Conservation (phyloP, 2,329 filamentous ascomycete genomes). For the Penicillium sp. region DNA sequence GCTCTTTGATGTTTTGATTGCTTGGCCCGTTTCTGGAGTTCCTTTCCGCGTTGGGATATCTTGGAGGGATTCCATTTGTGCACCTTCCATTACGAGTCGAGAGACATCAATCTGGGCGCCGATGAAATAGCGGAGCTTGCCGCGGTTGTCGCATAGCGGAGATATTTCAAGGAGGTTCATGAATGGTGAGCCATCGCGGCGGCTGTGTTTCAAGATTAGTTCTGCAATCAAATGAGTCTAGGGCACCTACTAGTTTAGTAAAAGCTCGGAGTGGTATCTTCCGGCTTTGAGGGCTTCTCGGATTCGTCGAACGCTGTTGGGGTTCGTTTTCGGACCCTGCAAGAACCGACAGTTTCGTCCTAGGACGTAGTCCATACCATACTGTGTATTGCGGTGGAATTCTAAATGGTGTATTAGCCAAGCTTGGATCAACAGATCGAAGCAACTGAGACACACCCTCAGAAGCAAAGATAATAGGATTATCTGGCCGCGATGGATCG, state of each 20-base stretch:
- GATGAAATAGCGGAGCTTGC: conserved; percentile 65
- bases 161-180: conserved; percentile 73
- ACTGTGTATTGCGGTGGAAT: conserved; percentile 71
- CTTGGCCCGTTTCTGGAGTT: conserved; percentile 14
- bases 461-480: conserved; percentile 73
- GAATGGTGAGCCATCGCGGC: conserved; percentile 70
- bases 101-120: conserved; percentile 71
- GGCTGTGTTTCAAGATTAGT: conserved; percentile 37
- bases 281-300: conserved; percentile 59
- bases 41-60: conserved; percentile 39
- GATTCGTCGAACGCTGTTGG: conserved; percentile 61
- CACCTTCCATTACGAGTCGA: conserved; percentile 63
- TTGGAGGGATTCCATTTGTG: conserved; percentile 61
- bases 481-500: conserved; percentile 68
- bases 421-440: not conserved
- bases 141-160: conserved; percentile 65
- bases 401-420: conserved; percentile 44
- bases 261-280: conserved; percentile 69
- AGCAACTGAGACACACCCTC: conserved; percentile 53
- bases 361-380: conserved; percentile 68
- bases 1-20: conserved; percentile 45
- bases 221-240: no score
- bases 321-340: conserved; percentile 69
- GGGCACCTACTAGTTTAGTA: conserved; percentile 65
- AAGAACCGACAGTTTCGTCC: conserved; percentile 77